phyloP scores from a whole-genome alignment of 305 asterid genomes.

The Fraxinus albicans region DNA sequence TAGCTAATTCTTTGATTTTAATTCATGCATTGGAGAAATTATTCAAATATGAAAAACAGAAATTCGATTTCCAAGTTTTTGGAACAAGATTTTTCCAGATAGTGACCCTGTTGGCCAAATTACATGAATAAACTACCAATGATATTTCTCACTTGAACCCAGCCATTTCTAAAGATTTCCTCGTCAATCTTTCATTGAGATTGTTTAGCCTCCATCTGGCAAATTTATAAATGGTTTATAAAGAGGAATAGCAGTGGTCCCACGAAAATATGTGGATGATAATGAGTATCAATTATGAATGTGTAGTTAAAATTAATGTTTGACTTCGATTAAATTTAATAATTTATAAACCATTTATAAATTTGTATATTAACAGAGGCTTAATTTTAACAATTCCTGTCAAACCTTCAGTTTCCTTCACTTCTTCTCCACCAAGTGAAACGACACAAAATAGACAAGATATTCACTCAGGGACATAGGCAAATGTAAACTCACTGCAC shows the following conservation, averaged over 20 bases:
- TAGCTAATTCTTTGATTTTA: neutral
- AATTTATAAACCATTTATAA: neutral
- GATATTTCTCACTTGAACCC: neutral
- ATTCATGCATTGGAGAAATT: neutral
- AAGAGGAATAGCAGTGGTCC: neutral
- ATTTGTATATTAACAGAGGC: neutral
- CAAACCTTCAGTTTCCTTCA: neutral
- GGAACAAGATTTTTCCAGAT: neutral
- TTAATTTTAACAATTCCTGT: neutral
- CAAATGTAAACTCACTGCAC: neutral
- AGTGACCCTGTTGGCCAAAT: neutral
- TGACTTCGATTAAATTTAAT: neutral
- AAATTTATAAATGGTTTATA: neutral
- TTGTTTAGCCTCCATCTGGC: neutral
- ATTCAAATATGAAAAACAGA: neutral
- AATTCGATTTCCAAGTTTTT: neutral
- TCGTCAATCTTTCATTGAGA: neutral
- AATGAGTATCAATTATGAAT: neutral
- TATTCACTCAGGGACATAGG: neutral
- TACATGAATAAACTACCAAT: neutral
- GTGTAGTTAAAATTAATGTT: neutral
- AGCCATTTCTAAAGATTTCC: neutral
- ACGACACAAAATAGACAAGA: neutral
- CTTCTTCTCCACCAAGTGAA: neutral
- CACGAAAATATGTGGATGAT: neutral